phyloP scores from a whole-genome alignment of 1,284 basidiomycete genomes.

The Pterulicium gracile region DNA sequence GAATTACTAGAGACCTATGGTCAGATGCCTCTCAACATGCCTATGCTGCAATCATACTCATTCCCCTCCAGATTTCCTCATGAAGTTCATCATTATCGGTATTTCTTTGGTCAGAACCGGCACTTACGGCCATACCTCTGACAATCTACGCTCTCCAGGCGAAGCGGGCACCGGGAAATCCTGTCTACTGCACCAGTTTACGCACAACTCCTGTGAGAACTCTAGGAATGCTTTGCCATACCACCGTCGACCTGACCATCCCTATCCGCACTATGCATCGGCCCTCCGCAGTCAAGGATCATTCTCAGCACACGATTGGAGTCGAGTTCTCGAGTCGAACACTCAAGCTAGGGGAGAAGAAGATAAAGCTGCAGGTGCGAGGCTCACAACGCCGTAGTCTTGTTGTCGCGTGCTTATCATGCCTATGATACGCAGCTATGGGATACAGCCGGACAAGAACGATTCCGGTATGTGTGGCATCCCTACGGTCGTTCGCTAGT shows the following conservation, averaged over 20 bases:
- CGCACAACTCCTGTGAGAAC: slow-evolving; percentile 76
- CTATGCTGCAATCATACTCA: slow-evolving; percentile 12
- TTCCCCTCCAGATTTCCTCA: slow-evolving; percentile 70
- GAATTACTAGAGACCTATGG: slow-evolving; percentile 92
- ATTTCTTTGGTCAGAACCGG: slow-evolving; percentile 8
- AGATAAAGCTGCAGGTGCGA: slow-evolving; percentile 86
- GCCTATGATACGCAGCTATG: slow-evolving; percentile 49
- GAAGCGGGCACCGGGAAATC: slow-evolving; percentile 97
- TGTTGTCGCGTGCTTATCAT: too few species aligned
- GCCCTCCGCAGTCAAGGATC: slow-evolving; percentile 85
- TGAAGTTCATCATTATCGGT: slow-evolving; percentile 98
- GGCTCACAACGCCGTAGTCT: slow-evolving; percentile 9
- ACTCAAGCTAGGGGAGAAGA: slow-evolving; percentile 82
- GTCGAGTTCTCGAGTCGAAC: slow-evolving; percentile 91
- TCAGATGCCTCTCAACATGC: slow-evolving; percentile 21
- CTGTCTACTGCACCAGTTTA: slow-evolving; percentile 91
- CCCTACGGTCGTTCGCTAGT: slow-evolving; percentile 6
- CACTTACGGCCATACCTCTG: slow-evolving; percentile 8
- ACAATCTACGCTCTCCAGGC: slow-evolving; percentile 52
- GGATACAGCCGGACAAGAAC: slow-evolving; percentile 96
- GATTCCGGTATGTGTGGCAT: slow-evolving; percentile 61
- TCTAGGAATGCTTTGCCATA: slow-evolving; percentile 2
- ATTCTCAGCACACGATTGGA: slow-evolving; percentile 96
- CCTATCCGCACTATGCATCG: too few species aligned
- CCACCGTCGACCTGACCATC: slow-evolving; percentile 6